Evolutionary conservation across 495 filamentous ascomycete genomes (phyloP).

Genomic region (Wilcoxina mikolae): DNA sequence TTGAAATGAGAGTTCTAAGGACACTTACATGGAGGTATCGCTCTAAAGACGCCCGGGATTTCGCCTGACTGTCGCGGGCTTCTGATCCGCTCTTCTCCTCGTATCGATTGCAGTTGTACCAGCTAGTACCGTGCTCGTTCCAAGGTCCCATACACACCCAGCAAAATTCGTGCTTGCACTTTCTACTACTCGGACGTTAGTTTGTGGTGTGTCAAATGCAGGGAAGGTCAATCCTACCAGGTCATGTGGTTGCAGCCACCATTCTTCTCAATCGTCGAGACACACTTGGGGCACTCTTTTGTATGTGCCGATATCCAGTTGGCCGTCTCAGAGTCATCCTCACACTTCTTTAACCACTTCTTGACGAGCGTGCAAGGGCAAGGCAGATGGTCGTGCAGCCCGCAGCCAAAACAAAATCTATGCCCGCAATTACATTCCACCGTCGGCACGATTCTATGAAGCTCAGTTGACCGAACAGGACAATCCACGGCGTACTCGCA

Average conservation of each 20-base stretch:
- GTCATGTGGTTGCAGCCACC: constrained; percentile 99
- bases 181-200: constrained; percentile 37
- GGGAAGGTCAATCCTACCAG: constrained; percentile 43
- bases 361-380: constrained; percentile 84
- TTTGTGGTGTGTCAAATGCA: no score
- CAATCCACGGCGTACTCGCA: constrained; percentile 89
- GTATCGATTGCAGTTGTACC: constrained; percentile 97
- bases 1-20: neutral
- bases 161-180: constrained; percentile 97
- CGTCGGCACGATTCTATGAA: constrained; percentile 72
- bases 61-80: constrained; percentile 77
- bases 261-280: constrained; percentile 97
- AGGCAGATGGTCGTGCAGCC: constrained; percentile 81
- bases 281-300: constrained; percentile 91
- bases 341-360: constrained; percentile 96
- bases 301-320: constrained; percentile 99
- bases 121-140: constrained; percentile 98
- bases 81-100: constrained; percentile 89
- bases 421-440: constrained; percentile 72
- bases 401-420: constrained; percentile 92
- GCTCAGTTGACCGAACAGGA: constrained; percentile 65
- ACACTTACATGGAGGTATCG: constrained; percentile 49
- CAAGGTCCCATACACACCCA: constrained; percentile 99
- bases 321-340: constrained; percentile 93
- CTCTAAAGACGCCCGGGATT: constrained; percentile 75